Evolutionary conservation across 768 basidiomycete species (phyloP).

Genomic region (Xerocomellus intermedius): DNA sequence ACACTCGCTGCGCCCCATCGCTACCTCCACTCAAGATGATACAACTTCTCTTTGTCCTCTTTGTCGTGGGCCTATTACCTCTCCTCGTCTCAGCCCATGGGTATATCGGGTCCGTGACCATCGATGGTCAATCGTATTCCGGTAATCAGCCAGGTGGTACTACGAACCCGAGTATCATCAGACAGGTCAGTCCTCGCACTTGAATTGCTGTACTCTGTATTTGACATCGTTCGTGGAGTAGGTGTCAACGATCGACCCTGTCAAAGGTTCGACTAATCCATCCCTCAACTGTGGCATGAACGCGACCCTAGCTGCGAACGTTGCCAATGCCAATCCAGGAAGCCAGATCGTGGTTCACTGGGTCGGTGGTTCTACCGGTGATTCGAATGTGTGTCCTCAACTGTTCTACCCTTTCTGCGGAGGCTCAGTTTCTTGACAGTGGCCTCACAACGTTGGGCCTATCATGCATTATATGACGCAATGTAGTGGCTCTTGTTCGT

Average conservation of each 20-base stretch:
- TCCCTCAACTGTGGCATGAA: slow-evolving; percentile 59
- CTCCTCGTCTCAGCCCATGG: slow-evolving; percentile 31
- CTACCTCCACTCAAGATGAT: slow-evolving; percentile 9
- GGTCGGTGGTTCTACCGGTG: slow-evolving; percentile 43
- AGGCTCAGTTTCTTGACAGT: slow-evolving; percentile 26
- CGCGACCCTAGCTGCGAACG: slow-evolving; percentile 46
- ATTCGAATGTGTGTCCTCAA: slow-evolving; percentile 30
- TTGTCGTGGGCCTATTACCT: slow-evolving; percentile 15
- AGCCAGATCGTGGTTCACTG: slow-evolving; percentile 53
- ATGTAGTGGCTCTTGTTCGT: slow-evolving; percentile 55
- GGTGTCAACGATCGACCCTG: slow-evolving; percentile 42
- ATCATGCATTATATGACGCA: slow-evolving; percentile 72
- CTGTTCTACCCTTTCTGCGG: background rate
- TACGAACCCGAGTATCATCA: slow-evolving; percentile 40
- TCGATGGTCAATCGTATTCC: slow-evolving; percentile 27
- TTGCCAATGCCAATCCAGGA: slow-evolving; percentile 60
- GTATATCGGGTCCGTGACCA: slow-evolving; percentile 29
- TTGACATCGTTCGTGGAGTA: slow-evolving; percentile 2
- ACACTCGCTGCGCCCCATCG: background rate
- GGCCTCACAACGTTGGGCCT: slow-evolving; percentile 62
- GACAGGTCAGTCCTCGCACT: slow-evolving; percentile 32
- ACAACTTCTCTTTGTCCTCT: slow-evolving; percentile 7
- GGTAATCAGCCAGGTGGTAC: slow-evolving; percentile 35
- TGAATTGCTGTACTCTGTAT: background rate
- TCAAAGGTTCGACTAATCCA: slow-evolving; percentile 57